Percentiles rank a stretch among this genome's conserved stretches.
Conservation (phyloP, 2,329 filamentous ascomycete species). For the Hypomyces perniciosus region DNA sequence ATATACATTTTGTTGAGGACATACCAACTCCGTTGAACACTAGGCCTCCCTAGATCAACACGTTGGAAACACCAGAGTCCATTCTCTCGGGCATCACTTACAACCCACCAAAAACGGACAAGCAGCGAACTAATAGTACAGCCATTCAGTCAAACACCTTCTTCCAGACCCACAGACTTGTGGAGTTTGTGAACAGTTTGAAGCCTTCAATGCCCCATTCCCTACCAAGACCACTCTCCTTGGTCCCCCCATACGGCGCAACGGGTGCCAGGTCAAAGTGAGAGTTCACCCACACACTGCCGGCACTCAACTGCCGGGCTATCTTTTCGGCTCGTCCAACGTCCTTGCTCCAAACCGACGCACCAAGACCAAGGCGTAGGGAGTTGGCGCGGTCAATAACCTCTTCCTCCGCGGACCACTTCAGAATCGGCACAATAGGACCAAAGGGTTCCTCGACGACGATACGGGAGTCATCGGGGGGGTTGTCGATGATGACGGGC, state of each 20-base stretch:
- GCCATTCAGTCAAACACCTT: constrained; percentile 15
- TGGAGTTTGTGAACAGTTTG: constrained; percentile 27
- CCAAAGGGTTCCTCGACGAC: constrained; percentile 60
- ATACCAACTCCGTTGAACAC: neutral
- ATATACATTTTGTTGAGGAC: neutral
- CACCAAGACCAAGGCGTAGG: constrained; percentile 49
- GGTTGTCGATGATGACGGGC: constrained; percentile 24
- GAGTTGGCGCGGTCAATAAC: constrained; percentile 31
- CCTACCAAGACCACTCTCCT: constrained; percentile 44
- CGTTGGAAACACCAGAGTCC: neutral
- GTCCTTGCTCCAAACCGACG: constrained; percentile 51
- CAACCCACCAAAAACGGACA: too few relatives aligned
- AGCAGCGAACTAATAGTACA: neutral
- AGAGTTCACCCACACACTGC: constrained; percentile 53
- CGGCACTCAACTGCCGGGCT: constrained; percentile 49
- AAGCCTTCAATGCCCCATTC: constrained; percentile 39
- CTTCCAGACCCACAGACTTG: constrained; percentile 23
- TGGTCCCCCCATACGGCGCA: constrained; percentile 44
- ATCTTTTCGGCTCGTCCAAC: constrained; percentile 40
- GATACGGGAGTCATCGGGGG: constrained; percentile 33
- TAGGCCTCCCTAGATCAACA: neutral
- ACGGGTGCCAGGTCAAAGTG: constrained; percentile 30
- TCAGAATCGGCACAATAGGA: constrained; percentile 53
- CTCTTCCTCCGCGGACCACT: constrained; percentile 29
- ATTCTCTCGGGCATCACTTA: too few relatives aligned